Base-by-base conservation (phyloP, 179 eudicot genomes). In the Monotropa hypopitys region DNA sequence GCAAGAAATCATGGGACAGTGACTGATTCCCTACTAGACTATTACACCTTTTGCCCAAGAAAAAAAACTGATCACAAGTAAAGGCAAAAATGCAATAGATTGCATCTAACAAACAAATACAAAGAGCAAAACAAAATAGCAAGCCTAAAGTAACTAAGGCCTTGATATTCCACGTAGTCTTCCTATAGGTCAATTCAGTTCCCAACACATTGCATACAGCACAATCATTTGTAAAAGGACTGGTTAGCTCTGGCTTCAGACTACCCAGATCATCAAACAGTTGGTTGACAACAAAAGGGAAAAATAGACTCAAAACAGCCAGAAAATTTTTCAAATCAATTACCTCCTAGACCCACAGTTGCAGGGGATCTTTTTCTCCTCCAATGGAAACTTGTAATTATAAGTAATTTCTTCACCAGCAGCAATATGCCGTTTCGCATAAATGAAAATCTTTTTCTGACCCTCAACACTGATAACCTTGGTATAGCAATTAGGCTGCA, bases 401-500 rank as follows among this genome's bases (percentile, higher is more conserved):
- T 96, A 96, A 49, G 98, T 91, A 61, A 96, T 90, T 85, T 96
- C 99, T 86, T 96, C 99, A 75, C 99, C 98, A 81, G 94, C 85
- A 76, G 86, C 82, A 73, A 96, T 91, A 80, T 88, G 90, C 57
- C 98, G 91, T 72, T 96, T 96, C 65, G 99, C 97, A 83, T 96
- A 96, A 74, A 96, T 91, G 84, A 96, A 96, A 73, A 96, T 96
- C 91, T 90, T 91, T 87, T 96, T 96, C 84, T 96, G 88, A 73
- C 98, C 92, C 73, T 96, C 99, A 49, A 94, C 96, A 77, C 87
- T 93, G 38, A 96, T 91, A 70, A 90, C 97, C 84, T 96, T 96
- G 67, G 99, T 96, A 77, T 96, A 96, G 87, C 99, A 96, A 84
- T 96, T 96, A 81, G 99, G 99, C 99, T 96, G 90, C 54, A 77